A percentile compares a stretch with the other conserved stretches of the same genome.
These are phyloP conservation scores for Acacia acuminata DNA, from an alignment of 306 rosid genomes.

Conservation along the genomic window DNA sequence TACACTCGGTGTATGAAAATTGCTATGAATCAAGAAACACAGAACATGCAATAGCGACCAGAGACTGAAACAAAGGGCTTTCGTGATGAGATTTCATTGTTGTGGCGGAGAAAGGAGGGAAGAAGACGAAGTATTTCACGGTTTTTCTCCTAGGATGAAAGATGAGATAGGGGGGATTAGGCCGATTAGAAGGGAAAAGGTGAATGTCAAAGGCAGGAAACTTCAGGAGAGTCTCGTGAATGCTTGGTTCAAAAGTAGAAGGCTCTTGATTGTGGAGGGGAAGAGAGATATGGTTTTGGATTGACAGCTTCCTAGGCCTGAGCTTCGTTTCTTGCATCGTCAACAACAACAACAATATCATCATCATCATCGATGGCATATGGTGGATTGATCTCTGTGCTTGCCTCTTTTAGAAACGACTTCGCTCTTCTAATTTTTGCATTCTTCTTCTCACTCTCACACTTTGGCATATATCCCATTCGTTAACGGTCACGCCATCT, in stretches of 20 bases:
- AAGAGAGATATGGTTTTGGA: conserved; percentile 25
- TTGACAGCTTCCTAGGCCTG: conserved; percentile 32
- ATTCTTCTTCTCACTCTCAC: neutral
- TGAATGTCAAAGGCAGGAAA: conserved; percentile 48
- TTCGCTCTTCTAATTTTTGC: conserved; percentile 19
- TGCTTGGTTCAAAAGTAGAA: conserved; percentile 53
- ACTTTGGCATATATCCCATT: conserved; percentile 40
- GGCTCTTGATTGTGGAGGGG: neutral
- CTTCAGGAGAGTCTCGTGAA: conserved; percentile 75
- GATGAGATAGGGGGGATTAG: conserved; percentile 54
- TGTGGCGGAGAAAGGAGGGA: conserved; percentile 34
- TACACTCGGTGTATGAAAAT: conserved; percentile 24
- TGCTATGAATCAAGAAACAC: conserved; percentile 3
- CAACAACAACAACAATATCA: conserved; percentile 32
- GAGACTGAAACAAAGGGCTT: conserved; percentile 4
- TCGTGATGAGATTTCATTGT: conserved; percentile 17
- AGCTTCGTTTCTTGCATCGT: conserved; percentile 44
- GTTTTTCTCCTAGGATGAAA: conserved; percentile 28
- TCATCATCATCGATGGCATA: neutral
- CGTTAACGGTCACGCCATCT: conserved; percentile 29
- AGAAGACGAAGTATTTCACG: conserved; percentile 44
- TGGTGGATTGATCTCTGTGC: conserved; percentile 30
- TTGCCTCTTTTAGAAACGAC: conserved; percentile 26
- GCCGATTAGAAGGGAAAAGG: conserved; percentile 62
- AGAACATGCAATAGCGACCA: neutral